Conservation (phyloP, 306 rosid species). For the Cicer chorassanicum region DNA sequence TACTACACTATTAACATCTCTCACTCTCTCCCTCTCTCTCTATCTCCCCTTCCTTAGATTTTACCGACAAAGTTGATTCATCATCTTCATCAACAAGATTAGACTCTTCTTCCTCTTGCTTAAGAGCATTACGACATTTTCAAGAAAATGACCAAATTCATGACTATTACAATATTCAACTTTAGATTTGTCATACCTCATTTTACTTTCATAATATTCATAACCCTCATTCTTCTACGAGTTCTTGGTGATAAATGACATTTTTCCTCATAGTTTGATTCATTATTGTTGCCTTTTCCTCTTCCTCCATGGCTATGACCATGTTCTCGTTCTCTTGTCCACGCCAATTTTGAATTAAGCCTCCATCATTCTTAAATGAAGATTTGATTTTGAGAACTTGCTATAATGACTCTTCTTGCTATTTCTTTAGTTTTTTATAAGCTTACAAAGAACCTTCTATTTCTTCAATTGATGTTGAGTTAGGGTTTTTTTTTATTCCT, state of each 20-base stretch:
- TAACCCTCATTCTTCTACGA: neutral
- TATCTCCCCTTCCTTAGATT: neutral
- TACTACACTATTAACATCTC: neutral
- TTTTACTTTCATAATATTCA: too few relatives aligned
- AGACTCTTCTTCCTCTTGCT: neutral
- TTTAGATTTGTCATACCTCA: too few relatives aligned
- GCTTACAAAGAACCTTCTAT: neutral
- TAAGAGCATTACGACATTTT: neutral
- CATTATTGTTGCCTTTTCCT: neutral
- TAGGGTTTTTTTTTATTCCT: neutral
- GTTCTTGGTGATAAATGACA: neutral
- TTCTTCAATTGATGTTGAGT: neutral
- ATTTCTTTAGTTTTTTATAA: too few relatives aligned
- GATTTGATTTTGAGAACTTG: neutral
- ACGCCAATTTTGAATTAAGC: neutral
- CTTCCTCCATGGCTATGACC: neutral
- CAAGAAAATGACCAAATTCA: neutral
- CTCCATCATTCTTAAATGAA: neutral
- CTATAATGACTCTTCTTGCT: neutral
- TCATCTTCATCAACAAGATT: neutral
- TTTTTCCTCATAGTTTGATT: neutral
- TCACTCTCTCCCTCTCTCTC: neutral
- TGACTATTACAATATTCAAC: too few relatives aligned
- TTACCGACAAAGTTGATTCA: neutral
- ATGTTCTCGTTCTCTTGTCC: neutral